Evolutionary conservation across 805 yeast genomes (phyloP), one percentile per base, ranked within the genome.

Genomic region (Blastobotrys peoriensis): DNA sequence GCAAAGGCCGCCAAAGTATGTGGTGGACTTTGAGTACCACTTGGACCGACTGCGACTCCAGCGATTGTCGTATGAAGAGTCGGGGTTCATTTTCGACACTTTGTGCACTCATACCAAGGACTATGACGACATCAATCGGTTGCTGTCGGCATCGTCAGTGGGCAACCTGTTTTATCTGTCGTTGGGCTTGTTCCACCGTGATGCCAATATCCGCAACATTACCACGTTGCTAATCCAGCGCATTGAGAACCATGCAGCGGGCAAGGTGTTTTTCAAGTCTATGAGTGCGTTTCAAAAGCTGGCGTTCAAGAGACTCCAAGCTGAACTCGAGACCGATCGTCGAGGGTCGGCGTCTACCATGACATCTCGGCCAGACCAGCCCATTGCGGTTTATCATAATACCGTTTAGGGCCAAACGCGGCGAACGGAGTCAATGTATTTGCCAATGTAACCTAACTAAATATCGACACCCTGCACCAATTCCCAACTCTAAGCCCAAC

Each of bases 181-280:
- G 13, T 43, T 57, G 36, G 66, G 66, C 1, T 47, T 62, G 19
- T 60, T 58, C 49, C 66, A 62, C 45, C 56, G 55, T n/a, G 53
- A 53, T 22, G 37, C 49, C 3, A 41, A 43, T 10, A 50, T 57
- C 13, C 53, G 66, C n/a, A 27, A 44, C 5, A 49, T 44, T 34
- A 56, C 58, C 2, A 50, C 48, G 17, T 40, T 50, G 18, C 50
- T 61, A 22, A 39, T 62, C 30, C 46, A 46, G 34, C 49, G 57
- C 3, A 56, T 61, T 21, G 55, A 56, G 44, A 36, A 46, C 23
- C 62, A 60, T 40, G 41, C 57, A 3, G 62, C 62, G 0, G 65
- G 65, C 25, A 50, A 46, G 47, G 45, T 46, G 36, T 54, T 54
- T 40, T 58, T 55, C 45, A 47, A 49, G n/a, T 22, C 48, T 15